Conservation (phyloP, 2,329 filamentous ascomycete genomes). For the Gnomoniopsis sp. region DNA sequence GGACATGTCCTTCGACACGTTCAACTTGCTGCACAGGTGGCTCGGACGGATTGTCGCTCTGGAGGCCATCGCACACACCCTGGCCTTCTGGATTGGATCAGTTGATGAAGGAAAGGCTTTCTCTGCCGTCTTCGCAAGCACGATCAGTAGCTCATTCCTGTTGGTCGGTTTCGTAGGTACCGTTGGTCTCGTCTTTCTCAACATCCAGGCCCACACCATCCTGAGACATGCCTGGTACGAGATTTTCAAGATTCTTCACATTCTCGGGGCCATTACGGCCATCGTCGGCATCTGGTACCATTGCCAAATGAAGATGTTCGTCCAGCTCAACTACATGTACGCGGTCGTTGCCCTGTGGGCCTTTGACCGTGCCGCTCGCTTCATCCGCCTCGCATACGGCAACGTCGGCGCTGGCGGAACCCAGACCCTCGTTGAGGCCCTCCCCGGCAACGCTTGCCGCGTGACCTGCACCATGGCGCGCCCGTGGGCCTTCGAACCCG, state of each 20-base stretch:
- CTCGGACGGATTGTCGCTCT: constrained; percentile 72
- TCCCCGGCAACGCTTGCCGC: constrained; percentile 71
- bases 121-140: constrained; percentile 35
- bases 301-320: constrained; percentile 50
- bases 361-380: constrained; percentile 58
- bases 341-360: constrained; percentile 65
- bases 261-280: constrained; percentile 56
- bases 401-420: constrained; percentile 67
- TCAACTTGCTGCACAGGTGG: constrained; percentile 80
- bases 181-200: constrained; percentile 57
- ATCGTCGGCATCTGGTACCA: constrained; percentile 68
- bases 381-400: constrained; percentile 59
- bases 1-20: constrained; percentile 76
- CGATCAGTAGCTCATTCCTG: constrained; percentile 43
- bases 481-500: constrained; percentile 72
- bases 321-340: constrained; percentile 57
- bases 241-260: constrained; percentile 71
- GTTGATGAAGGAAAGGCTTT: constrained; percentile 42
- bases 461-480: constrained; percentile 72
- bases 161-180: constrained; percentile 62
- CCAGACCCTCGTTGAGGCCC: constrained; percentile 67
- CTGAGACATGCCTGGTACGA: constrained; percentile 78
- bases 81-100: constrained; percentile 52
- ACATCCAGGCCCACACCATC: constrained; percentile 67
- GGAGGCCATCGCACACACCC: constrained; percentile 64